A percentile compares a stretch with the other conserved stretches of the same genome.
phyloP scores from a whole-genome alignment of 352 stramenopile genomes.

The Thraustotheca clavata region DNA sequence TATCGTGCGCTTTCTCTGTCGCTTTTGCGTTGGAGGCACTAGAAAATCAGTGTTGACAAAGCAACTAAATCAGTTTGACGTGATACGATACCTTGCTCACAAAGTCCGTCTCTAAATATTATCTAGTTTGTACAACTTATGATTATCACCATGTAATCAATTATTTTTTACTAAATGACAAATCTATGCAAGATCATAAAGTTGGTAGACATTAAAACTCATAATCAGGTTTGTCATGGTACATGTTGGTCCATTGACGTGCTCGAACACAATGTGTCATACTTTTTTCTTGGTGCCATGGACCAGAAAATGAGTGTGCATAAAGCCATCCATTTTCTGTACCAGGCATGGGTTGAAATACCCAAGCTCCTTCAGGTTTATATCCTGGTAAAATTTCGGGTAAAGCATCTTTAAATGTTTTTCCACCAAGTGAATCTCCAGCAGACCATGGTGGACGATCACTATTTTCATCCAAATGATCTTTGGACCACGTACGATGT shows the following conservation, averaged over 20 bases:
- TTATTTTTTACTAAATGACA: too few relatives aligned
- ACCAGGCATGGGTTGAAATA: neutral
- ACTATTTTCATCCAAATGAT: neutral
- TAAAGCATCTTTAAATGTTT: constrained; percentile 4
- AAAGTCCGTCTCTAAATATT: too few relatives aligned
- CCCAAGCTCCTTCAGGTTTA: neutral
- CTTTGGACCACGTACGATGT: neutral
- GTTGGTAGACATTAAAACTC: too few relatives aligned
- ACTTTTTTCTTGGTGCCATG: constrained; percentile 1
- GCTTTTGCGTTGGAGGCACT: neutral
- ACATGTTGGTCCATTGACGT: neutral
- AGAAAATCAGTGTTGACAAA: neutral
- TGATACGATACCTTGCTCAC: neutral
- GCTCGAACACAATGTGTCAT: neutral
- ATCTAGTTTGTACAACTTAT: too few relatives aligned
- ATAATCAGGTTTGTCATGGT: neutral
- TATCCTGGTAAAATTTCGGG: neutral
- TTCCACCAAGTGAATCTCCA: neutral
- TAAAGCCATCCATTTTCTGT: constrained; percentile 4
- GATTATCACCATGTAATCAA: too few relatives aligned
- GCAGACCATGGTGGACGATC: neutral
- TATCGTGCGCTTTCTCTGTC: neutral
- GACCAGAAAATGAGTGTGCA: neutral
- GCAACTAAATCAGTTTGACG: neutral
- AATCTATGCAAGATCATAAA: too few relatives aligned